Evolutionary conservation across 768 basidiomycete genomes (phyloP), one percentile per base, ranked within the genome.

Genomic region (Mrakia hoshinonis): DNA sequence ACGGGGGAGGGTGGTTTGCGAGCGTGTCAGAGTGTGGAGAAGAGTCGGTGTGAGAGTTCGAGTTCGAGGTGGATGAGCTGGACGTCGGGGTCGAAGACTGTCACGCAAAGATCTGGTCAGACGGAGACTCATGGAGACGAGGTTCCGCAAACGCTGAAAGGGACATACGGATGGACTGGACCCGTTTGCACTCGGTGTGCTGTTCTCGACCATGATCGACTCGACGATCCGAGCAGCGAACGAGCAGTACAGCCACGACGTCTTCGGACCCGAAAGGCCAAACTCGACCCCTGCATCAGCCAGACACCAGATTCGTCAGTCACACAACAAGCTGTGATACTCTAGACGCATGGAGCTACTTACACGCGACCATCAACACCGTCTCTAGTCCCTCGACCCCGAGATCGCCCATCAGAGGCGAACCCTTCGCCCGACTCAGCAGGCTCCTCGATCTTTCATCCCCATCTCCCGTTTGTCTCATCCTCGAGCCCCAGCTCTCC

Each of bases 331-430:
- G 51, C n/a, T 29, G 51, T 24, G 51, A 11, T 24, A 3, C 6
- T 52, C 51, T 24, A n/a, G 36, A 10, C 1, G 15, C 31, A 29
- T 13, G 26, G 22, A 1, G 5, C 20, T 12, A 61, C 58, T 61
- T 20, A 61, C 58, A 61, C 34, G 58, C 58, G 3, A 61, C 58
- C 58, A 61, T 61, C 20, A 61, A 39, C 10, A 61, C 58, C 9
- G 13, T 15, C 34, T 61, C 58, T 3, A 61, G 58, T 22, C 36
- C 36, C 15, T 61, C 31, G 0, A 61, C 34, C 1, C 58, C 58
- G 15, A 61, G 13, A 3, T 61, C 58, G 34, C 58, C 58, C 13
- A 18, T 20, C 13, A 61, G 31, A 3, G 31, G 9, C 58, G 22
- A 36, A 13, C 18, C 15, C 10, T n/a, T 20, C 2, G 34, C 58